Percentiles rank a stretch among this genome's conserved stretches.
phyloP scores from a whole-genome alignment of 2,329 filamentous ascomycete genomes.

The Xylaria sp. region DNA sequence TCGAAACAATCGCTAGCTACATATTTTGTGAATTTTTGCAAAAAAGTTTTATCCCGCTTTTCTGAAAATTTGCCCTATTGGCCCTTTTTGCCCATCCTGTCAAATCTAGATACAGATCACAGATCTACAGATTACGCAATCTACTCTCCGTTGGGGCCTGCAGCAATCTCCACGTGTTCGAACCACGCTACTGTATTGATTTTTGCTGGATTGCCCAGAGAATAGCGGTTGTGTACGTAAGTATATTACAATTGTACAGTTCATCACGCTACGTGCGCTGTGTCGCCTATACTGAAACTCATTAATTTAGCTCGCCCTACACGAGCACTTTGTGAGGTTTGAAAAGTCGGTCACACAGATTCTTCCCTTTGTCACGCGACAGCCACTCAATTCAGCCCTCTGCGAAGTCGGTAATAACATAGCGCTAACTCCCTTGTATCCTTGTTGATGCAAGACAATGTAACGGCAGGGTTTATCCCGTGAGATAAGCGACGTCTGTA shows the following conservation, averaged over 20 bases:
- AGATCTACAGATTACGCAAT: constrained; percentile 7
- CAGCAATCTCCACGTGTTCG: constrained; percentile 14
- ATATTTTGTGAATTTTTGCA: constrained; percentile 5
- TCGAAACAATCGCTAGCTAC: constrained; percentile 50
- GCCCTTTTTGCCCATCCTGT: background rate
- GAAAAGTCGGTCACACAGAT: background rate
- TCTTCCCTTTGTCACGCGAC: constrained; percentile 16
- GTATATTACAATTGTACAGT: background rate
- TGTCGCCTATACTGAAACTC: background rate
- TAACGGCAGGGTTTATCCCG: constrained; percentile 25
- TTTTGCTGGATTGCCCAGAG: background rate
- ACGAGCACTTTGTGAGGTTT: background rate
- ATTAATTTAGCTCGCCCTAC: background rate
- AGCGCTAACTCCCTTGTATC: background rate
- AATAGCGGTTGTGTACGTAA: background rate
- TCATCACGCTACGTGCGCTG: too few species aligned
- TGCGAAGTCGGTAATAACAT: constrained; percentile 8
- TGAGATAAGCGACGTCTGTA: constrained; percentile 25
- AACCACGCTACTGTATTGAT: background rate
- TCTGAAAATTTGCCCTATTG: constrained; percentile 1
- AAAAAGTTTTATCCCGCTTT: constrained; percentile 1
- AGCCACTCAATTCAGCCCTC: constrained; percentile 1
- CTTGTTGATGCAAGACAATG: constrained; percentile 13
- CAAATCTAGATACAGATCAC: constrained; percentile 4
- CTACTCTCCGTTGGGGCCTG: constrained; percentile 3